Base-by-base conservation (phyloP, 2,329 filamentous ascomycete species). In the Chaetothyriales sp. region DNA sequence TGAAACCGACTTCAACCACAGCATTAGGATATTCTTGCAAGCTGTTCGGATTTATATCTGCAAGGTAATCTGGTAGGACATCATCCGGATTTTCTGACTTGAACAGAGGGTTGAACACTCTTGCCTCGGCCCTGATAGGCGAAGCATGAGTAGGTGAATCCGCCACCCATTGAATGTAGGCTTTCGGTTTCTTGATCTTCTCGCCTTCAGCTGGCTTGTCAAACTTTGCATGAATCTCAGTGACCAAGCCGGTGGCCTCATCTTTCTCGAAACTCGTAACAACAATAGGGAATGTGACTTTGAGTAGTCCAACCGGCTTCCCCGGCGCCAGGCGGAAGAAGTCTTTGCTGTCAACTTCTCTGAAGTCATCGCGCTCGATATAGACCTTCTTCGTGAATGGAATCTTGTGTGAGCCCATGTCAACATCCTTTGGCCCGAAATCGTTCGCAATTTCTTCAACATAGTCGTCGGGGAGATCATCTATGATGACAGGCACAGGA, bases 161-260 rank as follows among this genome's bases (percentile, higher is more conserved):
- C 4, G 81, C 79, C 5, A 95, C 85, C 90, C 90, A 95, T 64
- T 95, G 88, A 64, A 95, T 94, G 63, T 80, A 86, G 1, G 87
- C 81, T 70, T 93, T 90, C 43, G 83, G 79, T 53, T 74, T 75
- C 60, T 71, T 71, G 52, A 66, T 60, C 60, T 80, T 78, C 62
- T 82, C 80, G 18, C 75, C 78, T 54, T 86, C 83, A 53, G 68
- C 67, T 28, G 76, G 76, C 58, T 83, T 84, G 55, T 86, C 83
- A 50, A 81, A 81, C 18, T 75, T 73, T 12, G 83, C 84, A 28
- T 75, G 73, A 53, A 90, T 77, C 57, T 80, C 76, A 1, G 72
- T 81, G 44, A 90, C 76, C 52, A 75, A 74, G 48, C 82, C 83
- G 2, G 76, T 78, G 1, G 70, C 65, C 47, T 76, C 70, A 56